Base-by-base conservation (phyloP, 2,329 filamentous ascomycete species). In the Paracoccidioides brasiliensis region DNA sequence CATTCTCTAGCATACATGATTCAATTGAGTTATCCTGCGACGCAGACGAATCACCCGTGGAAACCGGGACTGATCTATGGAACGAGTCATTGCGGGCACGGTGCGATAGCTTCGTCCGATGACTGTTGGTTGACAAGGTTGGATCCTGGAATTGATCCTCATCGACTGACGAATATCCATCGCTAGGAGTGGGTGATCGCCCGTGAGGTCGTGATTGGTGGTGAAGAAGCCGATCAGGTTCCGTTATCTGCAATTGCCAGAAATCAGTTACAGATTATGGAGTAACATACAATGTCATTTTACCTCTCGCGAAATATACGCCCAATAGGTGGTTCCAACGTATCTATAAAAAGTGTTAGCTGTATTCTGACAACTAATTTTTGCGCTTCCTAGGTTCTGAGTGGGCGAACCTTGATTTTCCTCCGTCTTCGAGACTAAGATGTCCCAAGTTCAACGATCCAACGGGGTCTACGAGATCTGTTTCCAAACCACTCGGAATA, bases 281-380 rank as follows among this genome's bases (percentile, higher is more conserved):
- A 48, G 35, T n/a, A 32, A 32, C 40, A 12, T n/a, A 5, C 28
- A 6, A 48, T 35, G 6, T 4, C 30, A 4, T 37, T 33, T 1
- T 67, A 73, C 70, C 65, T 74, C 71, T 38, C 71, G 67, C 7
- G 70, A 72, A 37, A 74, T 72, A 61, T 73, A 74, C 32, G 72
- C 72, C 70, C 71, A 74, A 57, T 73, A 74, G 9, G 72, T 74
- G 5, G 71, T 74, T 28, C 71, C 71, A 28, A 74, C 72, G 57
- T 74, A 74, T 66, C 72, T 72, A 55, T n/a, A 14, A 15, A 45
- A 45, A 41, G 9, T 32, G 58, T 58, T 57, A 56, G 54, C 53
- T 7, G 32, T 28, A 30, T n/a, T 57, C 32, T 48, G 37, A 46
- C 12, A 5, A 32, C 44, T 5, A 5, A 32, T 15, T 30, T 30